phyloP scores from a whole-genome alignment of 345 rosid genomes.

The Corchorus capsularis region DNA sequence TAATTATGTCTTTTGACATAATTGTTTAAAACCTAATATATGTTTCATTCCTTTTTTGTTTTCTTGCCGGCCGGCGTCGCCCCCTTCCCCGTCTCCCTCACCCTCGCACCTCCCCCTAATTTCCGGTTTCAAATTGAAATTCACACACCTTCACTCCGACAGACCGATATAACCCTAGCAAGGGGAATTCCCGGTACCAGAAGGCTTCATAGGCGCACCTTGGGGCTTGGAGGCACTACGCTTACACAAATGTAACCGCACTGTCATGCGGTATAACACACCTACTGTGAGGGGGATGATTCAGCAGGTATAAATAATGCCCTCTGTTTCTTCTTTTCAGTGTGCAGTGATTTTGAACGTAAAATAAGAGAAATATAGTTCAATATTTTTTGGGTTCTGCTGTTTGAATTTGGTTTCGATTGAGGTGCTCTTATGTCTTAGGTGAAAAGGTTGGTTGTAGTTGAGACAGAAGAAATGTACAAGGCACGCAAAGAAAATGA shows the following conservation, averaged over 20 bases:
- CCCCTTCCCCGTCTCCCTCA: too few species aligned
- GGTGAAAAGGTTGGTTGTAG: constrained; percentile 76
- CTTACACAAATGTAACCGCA: constrained; percentile 70
- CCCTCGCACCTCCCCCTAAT: too few species aligned
- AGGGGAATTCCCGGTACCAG: constrained; percentile 88
- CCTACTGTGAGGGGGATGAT: constrained; percentile 78
- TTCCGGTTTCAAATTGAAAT: too few species aligned
- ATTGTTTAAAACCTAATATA: too few species aligned
- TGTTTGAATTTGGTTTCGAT: neutral
- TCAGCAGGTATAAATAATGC: constrained; percentile 56
- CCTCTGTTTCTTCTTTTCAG: neutral
- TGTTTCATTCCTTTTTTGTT: too few species aligned
- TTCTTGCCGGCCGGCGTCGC: too few species aligned
- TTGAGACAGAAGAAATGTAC: constrained; percentile 83
- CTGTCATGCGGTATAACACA: constrained; percentile 63
- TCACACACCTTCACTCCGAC: too few species aligned
- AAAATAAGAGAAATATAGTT: neutral
- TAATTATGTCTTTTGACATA: too few species aligned
- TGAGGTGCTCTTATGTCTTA: constrained; percentile 21
- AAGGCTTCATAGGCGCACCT: constrained; percentile 76
- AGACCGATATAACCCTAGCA: constrained; percentile 70
- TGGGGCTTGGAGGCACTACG: constrained; percentile 79
- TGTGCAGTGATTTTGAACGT: neutral
- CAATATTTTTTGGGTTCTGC: neutral
- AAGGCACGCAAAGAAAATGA: constrained; percentile 67